Conservation (phyloP, 1,284 basidiomycete species). For the Blastosporella zonata region DNA sequence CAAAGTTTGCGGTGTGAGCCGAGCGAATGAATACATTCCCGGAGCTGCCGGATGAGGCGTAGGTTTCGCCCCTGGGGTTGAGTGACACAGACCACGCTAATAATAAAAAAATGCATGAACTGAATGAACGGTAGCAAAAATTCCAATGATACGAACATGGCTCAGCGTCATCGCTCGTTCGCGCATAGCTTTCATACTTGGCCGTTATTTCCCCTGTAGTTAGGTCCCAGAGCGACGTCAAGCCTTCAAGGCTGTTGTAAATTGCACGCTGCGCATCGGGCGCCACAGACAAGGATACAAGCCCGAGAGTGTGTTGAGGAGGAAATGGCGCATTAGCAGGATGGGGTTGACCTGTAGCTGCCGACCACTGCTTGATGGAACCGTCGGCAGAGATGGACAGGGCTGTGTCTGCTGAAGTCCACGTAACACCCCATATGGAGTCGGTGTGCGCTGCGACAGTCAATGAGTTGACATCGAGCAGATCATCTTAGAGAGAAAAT, state of each 20-base stretch:
- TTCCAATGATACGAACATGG: constrained; percentile 50
- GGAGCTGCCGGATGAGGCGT: constrained; percentile 76
- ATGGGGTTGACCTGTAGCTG: constrained; percentile 61
- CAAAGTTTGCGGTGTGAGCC: constrained; percentile 58
- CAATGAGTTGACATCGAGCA: constrained; percentile 25
- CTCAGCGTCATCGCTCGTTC: constrained; percentile 54
- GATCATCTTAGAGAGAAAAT: constrained; percentile 24
- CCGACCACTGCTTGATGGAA: constrained; percentile 66
- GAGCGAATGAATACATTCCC: constrained; percentile 72
- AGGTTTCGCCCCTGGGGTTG: constrained; percentile 67
- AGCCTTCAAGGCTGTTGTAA: constrained; percentile 79
- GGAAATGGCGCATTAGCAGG: constrained; percentile 45
- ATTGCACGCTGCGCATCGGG: constrained; percentile 61
- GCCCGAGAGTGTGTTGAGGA: constrained; percentile 69
- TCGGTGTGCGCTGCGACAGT: constrained; percentile 68
- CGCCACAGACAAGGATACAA: constrained; percentile 69
- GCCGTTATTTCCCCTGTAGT: constrained; percentile 55
- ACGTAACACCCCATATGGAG: constrained; percentile 77
- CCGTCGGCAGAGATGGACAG: constrained; percentile 77
- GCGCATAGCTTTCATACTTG: constrained; percentile 69
- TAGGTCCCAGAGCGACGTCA: constrained; percentile 71
- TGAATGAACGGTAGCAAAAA: not conserved
- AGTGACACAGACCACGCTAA: constrained; percentile 81
- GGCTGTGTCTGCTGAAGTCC: constrained; percentile 66
- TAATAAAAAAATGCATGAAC: not conserved